A percentile compares a stretch with the other conserved stretches of the same genome.
Conservation (phyloP, 2,329 filamentous ascomycete species). For the Trichoderma simmonsii region DNA sequence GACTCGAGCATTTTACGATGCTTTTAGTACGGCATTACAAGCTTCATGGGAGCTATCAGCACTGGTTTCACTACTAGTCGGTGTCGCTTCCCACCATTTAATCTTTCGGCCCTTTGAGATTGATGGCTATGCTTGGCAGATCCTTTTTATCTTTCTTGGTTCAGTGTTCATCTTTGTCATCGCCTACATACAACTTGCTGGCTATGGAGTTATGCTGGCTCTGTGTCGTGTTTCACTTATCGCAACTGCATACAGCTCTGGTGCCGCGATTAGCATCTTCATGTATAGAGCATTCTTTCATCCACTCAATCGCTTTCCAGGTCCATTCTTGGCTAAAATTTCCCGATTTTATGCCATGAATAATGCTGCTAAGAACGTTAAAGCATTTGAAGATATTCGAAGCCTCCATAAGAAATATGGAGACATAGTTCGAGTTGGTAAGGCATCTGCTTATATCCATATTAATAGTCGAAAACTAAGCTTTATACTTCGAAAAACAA, state of each 20-base stretch:
- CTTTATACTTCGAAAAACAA: background rate
- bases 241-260: background rate
- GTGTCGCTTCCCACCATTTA: background rate
- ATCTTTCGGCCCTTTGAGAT: slow-evolving; percentile 5
- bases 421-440: slow-evolving; percentile 8
- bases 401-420: slow-evolving; percentile 12
- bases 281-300: slow-evolving; percentile 27
- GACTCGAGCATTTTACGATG: background rate
- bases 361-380: background rate
- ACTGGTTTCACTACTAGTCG: background rate
- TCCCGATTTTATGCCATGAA: slow-evolving; percentile 1
- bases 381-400: slow-evolving; percentile 25
- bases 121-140: background rate
- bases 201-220: background rate
- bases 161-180: background rate
- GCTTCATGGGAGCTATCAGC: background rate
- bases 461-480: background rate
- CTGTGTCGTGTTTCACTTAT: background rate
- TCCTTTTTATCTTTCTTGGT: background rate
- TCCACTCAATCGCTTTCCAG: slow-evolving; percentile 28
- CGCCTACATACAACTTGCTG: background rate
- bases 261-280: slow-evolving; percentile 23
- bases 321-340: slow-evolving; percentile 25
- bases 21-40: background rate
- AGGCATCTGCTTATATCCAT: no score